A percentile compares a stretch with the other conserved stretches of the same genome.
phyloP scores from a whole-genome alignment of 2,329 filamentous ascomycete genomes.

The Arthrobotrys pseudoclavata region DNA sequence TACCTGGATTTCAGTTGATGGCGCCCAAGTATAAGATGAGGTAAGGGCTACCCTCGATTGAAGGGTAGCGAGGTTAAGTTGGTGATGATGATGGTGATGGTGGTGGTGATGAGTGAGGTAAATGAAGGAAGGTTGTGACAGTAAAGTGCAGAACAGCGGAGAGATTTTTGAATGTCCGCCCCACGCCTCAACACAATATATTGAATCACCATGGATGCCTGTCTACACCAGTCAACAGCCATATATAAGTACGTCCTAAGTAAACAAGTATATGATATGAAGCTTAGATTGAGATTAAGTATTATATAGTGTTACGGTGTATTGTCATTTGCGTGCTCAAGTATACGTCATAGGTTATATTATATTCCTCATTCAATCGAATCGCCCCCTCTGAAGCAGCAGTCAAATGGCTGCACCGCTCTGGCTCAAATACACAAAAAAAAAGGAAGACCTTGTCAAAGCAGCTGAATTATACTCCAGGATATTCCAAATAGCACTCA shows the following conservation, averaged over 20 bases:
- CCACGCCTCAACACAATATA: slow-evolving; percentile 15
- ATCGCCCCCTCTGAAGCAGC: neutral
- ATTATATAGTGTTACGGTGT: neutral
- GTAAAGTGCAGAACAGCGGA: neutral
- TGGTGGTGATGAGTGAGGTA: slow-evolving; percentile 2
- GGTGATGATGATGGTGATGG: neutral
- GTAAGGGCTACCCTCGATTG: neutral
- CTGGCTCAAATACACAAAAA: neutral
- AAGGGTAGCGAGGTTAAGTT: neutral
- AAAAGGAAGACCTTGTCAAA: slow-evolving; percentile 1
- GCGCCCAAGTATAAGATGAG: slow-evolving; percentile 1
- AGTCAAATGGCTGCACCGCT: neutral
- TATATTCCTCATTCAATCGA: neutral
- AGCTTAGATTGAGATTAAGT: neutral
- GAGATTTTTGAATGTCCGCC: slow-evolving; percentile 4
- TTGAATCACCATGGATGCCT: neutral
- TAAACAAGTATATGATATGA: neutral
- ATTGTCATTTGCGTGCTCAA: neutral
- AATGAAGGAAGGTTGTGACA: slow-evolving; percentile 7
- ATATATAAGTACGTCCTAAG: neutral
- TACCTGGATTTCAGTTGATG: slow-evolving; percentile 44
- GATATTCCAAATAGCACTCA: slow-evolving; percentile 22
- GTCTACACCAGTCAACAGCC: neutral
- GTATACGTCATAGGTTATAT: neutral
- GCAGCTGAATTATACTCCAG: slow-evolving; percentile 20